Evolutionary conservation across 1,139 yeast genomes (phyloP).

Genomic region (Kluyveromyces sp.): DNA sequence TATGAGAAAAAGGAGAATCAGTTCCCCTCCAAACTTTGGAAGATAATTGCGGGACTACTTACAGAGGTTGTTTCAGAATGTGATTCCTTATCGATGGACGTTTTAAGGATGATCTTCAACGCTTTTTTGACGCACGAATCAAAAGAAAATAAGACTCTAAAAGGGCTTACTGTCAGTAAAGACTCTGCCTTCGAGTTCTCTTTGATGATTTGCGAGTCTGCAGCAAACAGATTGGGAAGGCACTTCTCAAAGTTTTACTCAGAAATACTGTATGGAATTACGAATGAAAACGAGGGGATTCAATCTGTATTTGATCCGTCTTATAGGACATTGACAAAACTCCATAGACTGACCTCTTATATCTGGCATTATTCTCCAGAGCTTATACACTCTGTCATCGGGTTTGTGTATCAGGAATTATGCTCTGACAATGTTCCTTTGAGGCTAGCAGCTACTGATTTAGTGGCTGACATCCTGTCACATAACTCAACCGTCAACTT

Average conservation of each 20-base stretch:
- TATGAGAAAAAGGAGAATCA: constrained; percentile 42
- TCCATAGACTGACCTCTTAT: constrained; percentile 58
- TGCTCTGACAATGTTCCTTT: constrained; percentile 61
- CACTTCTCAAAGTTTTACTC: constrained; percentile 76
- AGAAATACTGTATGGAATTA: constrained; percentile 55
- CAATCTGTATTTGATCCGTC: constrained; percentile 27
- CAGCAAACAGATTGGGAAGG: constrained; percentile 70
- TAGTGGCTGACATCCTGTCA: constrained; percentile 63
- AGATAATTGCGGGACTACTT: constrained; percentile 58
- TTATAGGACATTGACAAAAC: constrained; percentile 44
- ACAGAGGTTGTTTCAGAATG: constrained; percentile 74
- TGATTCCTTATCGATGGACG: constrained; percentile 57
- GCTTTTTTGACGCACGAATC: constrained; percentile 32
- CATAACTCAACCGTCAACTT: constrained; percentile 49
- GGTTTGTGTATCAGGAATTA: constrained; percentile 73
- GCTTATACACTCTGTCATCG: constrained; percentile 64
- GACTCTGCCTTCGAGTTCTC: constrained; percentile 62
- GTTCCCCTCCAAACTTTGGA: constrained; percentile 42
- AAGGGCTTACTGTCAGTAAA: constrained; percentile 32
- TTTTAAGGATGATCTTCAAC: constrained; percentile 53
- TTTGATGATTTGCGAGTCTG: constrained; percentile 59
- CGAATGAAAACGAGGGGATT: constrained; percentile 27
- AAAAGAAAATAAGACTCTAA: constrained; percentile 29
- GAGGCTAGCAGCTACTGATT: constrained; percentile 62
- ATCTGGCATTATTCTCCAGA: constrained; percentile 80